Evolutionary conservation across 306 rosid species (phyloP).

Genomic region (Vicia sativa): DNA sequence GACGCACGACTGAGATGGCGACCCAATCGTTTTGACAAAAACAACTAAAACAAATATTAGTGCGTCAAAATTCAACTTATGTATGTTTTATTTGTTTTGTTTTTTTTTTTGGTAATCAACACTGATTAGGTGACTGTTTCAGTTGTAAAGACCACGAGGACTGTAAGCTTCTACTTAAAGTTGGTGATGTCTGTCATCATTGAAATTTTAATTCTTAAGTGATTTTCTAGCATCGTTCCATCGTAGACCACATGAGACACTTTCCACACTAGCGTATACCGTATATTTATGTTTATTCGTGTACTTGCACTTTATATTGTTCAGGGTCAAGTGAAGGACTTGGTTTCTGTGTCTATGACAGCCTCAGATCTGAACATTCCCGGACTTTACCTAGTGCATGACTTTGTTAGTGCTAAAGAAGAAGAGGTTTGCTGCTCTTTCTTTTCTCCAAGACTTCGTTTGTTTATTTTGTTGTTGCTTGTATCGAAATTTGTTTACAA

Average conservation of each 20-base stretch:
- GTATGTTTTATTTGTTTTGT: too few species aligned
- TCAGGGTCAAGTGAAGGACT: constrained; percentile 54
- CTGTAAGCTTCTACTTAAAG: not conserved
- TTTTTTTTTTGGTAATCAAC: not conserved
- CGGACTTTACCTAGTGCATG: constrained; percentile 75
- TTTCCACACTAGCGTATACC: not conserved
- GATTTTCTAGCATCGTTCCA: not conserved
- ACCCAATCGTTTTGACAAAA: not conserved
- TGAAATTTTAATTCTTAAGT: not conserved
- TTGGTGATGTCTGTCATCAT: too few species aligned
- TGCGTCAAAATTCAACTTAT: not conserved
- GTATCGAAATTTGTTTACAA: not conserved
- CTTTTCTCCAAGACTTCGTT: not conserved
- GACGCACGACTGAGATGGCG: not conserved
- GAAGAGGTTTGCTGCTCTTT: constrained; percentile 62
- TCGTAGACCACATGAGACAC: not conserved
- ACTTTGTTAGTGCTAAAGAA: constrained; percentile 66
- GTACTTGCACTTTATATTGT: constrained; percentile 10
- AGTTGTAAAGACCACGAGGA: not conserved
- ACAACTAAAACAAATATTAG: not conserved
- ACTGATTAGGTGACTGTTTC: not conserved
- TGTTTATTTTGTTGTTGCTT: not conserved
- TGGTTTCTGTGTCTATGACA: constrained; percentile 61
- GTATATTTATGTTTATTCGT: constrained; percentile 18
- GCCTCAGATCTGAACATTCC: constrained; percentile 77